These are phyloP conservation scores for Rhodosporidiobolus sp. DNA, from an alignment of 768 basidiomycete species.

Conservation along the genomic window DNA sequence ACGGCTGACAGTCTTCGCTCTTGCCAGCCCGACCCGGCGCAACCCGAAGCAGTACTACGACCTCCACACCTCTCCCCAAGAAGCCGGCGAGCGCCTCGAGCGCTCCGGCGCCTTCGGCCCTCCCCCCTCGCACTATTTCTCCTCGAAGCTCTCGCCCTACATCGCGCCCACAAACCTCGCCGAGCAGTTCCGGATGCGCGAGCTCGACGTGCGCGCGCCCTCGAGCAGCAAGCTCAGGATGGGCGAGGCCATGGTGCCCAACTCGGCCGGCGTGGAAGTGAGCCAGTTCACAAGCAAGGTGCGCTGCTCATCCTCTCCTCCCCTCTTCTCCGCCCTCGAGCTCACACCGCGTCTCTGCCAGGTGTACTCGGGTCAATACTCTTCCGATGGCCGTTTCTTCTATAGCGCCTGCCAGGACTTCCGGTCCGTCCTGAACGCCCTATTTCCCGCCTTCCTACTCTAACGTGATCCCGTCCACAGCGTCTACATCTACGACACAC, in stretches of 20 bases:
- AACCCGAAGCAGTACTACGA: slow-evolving; percentile 32
- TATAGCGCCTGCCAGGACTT: slow-evolving; percentile 68
- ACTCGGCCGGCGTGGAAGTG: slow-evolving; percentile 74
- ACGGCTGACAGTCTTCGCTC: too few species aligned
- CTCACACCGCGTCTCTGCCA: neutral
- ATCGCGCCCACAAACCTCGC: neutral
- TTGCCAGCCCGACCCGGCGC: neutral
- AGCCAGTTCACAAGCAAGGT: slow-evolving; percentile 55
- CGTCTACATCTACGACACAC: slow-evolving; percentile 81
- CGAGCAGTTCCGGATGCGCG: slow-evolving; percentile 23
- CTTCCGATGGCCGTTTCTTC: slow-evolving; percentile 69
- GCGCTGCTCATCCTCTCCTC: too few species aligned
- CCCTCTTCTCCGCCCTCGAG: too few species aligned
- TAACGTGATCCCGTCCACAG: neutral
- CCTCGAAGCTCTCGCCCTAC: neutral
- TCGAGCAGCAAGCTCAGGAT: slow-evolving; percentile 4
- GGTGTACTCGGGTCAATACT: slow-evolving; percentile 82
- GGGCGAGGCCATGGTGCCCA: slow-evolving; percentile 60
- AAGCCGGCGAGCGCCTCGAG: slow-evolving; percentile 62
- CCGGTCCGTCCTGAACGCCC: slow-evolving; percentile 45
- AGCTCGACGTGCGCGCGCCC: slow-evolving; percentile 4
- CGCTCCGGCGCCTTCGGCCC: slow-evolving; percentile 67
- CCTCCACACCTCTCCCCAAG: slow-evolving; percentile 16
- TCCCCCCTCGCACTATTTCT: slow-evolving; percentile 5
- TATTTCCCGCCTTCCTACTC: neutral